These are phyloP conservation scores for Xylaria longipes DNA, from an alignment of 495 filamentous ascomycete species.

Conservation along the genomic window DNA sequence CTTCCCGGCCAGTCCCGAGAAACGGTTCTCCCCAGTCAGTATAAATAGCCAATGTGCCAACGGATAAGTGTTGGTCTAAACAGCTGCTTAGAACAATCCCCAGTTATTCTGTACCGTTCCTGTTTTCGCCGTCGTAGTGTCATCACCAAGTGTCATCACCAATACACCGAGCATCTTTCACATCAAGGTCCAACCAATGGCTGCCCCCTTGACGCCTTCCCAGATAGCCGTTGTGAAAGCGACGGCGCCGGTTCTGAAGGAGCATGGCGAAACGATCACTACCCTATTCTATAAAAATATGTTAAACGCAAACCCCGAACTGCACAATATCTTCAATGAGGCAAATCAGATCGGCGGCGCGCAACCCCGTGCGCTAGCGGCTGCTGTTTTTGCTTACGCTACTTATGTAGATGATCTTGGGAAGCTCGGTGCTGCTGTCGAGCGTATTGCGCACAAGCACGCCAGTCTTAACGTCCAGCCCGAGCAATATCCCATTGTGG, in stretches of 20 bases:
- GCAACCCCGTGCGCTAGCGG: slow-evolving; percentile 70
- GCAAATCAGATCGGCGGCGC: slow-evolving; percentile 68
- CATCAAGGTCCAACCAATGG: slow-evolving; percentile 19
- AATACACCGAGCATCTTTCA: not conserved
- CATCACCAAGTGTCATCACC: not conserved
- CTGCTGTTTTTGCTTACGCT: slow-evolving; percentile 72
- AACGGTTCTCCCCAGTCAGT: not conserved
- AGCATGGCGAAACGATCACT: slow-evolving; percentile 71
- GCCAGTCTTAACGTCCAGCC: slow-evolving; percentile 72
- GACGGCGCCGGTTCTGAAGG: slow-evolving; percentile 66
- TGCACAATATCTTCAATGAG: slow-evolving; percentile 71
- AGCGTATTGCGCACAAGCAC: slow-evolving; percentile 78
- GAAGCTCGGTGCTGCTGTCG: slow-evolving; percentile 66
- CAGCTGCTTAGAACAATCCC: not conserved
- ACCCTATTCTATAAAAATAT: slow-evolving; percentile 72
- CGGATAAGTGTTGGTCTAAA: not conserved
- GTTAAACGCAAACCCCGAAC: slow-evolving; percentile 63
- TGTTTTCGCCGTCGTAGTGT: not conserved
- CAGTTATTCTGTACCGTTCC: not conserved
- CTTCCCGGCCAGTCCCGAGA: slow-evolving; percentile 16
- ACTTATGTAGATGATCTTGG: slow-evolving; percentile 72
- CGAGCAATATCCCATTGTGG: slow-evolving; percentile 73
- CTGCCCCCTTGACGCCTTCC: slow-evolving; percentile 44
- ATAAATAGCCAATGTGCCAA: slow-evolving; percentile 2
- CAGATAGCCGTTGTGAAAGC: slow-evolving; percentile 63